Evolutionary conservation across 768 basidiomycete genomes (phyloP).

Genomic region (Mycena crocata): DNA sequence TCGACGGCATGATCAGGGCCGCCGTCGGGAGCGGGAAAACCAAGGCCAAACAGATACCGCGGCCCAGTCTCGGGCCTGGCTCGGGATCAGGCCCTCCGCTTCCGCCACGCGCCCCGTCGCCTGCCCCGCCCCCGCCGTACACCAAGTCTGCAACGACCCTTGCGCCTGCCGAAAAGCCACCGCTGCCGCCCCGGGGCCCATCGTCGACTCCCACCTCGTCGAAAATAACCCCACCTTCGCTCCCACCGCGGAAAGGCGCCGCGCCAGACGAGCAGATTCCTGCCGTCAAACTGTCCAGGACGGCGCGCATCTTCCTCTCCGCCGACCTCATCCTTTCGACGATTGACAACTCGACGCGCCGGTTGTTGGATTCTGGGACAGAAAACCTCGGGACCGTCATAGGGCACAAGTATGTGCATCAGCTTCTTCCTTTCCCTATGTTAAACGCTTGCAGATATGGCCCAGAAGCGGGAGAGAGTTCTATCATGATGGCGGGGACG

Average conservation of each 20-base stretch:
- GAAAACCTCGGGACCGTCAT: constrained; percentile 61
- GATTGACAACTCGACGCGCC: constrained; percentile 67
- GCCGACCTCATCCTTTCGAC: constrained; percentile 76
- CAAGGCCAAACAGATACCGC: constrained; percentile 16
- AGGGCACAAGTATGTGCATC: constrained; percentile 62
- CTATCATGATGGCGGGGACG: constrained; percentile 69
- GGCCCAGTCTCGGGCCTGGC: constrained; percentile 9
- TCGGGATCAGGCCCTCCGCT: constrained; percentile 33
- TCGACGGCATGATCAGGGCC: constrained; percentile 70
- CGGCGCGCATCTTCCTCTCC: constrained; percentile 65
- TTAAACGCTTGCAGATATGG: constrained; percentile 60
- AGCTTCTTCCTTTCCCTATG: neutral
- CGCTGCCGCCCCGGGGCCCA: constrained; percentile 38
- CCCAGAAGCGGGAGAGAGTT: constrained; percentile 68
- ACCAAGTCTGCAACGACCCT: constrained; percentile 6
- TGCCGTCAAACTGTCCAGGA: constrained; percentile 49
- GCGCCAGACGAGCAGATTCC: constrained; percentile 1
- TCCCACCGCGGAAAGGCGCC: constrained; percentile 46
- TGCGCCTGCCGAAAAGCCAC: constrained; percentile 30
- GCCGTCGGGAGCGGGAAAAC: constrained; percentile 59
- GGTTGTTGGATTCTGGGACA: constrained; percentile 63
- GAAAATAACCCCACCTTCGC: constrained; percentile 46
- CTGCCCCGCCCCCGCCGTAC: constrained; percentile 28
- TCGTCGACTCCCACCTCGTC: constrained; percentile 46
- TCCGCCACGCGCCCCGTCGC: constrained; percentile 35